Conservation (phyloP, 441 rosid genomes). For the Corymbia citriodora region DNA sequence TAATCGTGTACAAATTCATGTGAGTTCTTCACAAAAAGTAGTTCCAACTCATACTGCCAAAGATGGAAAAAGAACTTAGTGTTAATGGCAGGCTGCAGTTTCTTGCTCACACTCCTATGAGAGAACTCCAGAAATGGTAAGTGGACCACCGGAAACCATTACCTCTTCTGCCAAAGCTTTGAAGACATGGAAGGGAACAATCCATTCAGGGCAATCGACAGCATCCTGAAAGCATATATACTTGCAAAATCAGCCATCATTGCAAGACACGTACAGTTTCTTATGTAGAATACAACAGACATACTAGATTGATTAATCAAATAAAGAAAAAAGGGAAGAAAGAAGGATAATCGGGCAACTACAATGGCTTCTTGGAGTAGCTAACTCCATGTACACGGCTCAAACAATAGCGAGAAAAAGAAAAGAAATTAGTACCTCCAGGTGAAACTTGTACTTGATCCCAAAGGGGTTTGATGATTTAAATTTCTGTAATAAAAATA, state of each 20-base stretch:
- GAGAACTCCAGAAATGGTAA: neutral
- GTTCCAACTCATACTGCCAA: slow-evolving; percentile 80
- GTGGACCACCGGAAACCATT: neutral
- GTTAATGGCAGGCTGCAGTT: neutral
- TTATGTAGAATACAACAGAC: neutral
- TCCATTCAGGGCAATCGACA: slow-evolving; percentile 97
- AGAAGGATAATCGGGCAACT: neutral
- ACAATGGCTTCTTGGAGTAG: neutral
- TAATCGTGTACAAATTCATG: slow-evolving; percentile 93
- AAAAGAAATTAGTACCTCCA: slow-evolving; percentile 49
- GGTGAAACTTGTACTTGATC: slow-evolving; percentile 84
- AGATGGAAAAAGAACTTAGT: neutral
- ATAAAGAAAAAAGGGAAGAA: neutral
- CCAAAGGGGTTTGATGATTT: slow-evolving; percentile 74
- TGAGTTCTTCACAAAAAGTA: slow-evolving; percentile 81
- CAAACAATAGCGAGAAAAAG: neutral
- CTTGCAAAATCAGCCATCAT: neutral
- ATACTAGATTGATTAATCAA: neutral
- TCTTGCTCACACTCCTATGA: neutral
- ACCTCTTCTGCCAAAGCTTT: slow-evolving; percentile 95
- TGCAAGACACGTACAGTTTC: neutral
- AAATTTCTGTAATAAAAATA: slow-evolving; percentile 49
- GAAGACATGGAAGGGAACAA: slow-evolving; percentile 88
- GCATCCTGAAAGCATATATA: slow-evolving; percentile 59
- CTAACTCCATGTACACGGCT: neutral